These are phyloP conservation scores for Pyrenophora tritici-repentis DNA, from an alignment of 2,329 filamentous ascomycete species.

Conservation along the genomic window DNA sequence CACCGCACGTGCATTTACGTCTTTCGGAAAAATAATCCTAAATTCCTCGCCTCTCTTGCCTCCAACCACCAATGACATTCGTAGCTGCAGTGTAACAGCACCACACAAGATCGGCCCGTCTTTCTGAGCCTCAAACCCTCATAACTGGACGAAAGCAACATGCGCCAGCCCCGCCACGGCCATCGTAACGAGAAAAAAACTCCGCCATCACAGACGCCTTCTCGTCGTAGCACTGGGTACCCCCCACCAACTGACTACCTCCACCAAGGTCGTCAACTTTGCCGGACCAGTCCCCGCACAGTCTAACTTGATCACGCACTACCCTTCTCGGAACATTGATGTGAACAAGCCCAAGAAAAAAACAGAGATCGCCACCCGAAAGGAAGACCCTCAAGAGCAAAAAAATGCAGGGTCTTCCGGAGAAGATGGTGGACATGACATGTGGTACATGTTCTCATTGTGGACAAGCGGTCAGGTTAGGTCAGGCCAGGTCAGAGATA, in stretches of 20 bases:
- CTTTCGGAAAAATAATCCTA: too few relatives aligned
- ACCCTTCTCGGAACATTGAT: constrained; percentile 3
- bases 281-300: background rate
- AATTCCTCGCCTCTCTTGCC: too few relatives aligned
- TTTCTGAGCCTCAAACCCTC: too few relatives aligned
- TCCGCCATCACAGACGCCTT: too few relatives aligned
- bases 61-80: too few relatives aligned
- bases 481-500: constrained; percentile 3
- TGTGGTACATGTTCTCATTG: background rate
- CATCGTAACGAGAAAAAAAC: background rate
- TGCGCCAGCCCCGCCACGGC: background rate
- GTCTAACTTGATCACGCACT: background rate
- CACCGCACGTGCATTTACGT: too few relatives aligned
- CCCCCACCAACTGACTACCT: too few relatives aligned
- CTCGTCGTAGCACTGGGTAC: too few relatives aligned
- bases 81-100: too few relatives aligned
- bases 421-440: background rate
- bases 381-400: background rate
- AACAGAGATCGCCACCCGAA: background rate
- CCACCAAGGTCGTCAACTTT: constrained; percentile 1
- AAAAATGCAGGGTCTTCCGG: constrained; percentile 1
- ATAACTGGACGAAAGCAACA: too few relatives aligned
- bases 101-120: too few relatives aligned
- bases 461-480: constrained; percentile 7
- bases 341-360: background rate